Conservation (phyloP, 192 early-diverging fungal genomes). For the Coemansia sp. region DNA sequence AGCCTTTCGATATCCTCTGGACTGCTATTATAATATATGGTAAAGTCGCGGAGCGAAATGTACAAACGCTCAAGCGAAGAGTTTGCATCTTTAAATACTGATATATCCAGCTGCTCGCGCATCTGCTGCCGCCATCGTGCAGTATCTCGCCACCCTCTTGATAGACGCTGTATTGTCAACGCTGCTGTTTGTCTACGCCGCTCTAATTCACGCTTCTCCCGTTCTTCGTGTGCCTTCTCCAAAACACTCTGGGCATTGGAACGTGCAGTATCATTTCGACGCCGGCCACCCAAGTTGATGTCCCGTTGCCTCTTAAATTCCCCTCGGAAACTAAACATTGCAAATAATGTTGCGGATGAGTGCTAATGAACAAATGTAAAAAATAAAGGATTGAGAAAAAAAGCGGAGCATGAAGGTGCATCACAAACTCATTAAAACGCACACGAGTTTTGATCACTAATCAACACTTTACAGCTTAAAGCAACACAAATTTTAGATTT, state of each 20-base stretch:
- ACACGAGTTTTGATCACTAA: neutral
- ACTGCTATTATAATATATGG: slow-evolving; percentile 30
- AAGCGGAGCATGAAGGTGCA: neutral
- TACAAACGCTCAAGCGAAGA: neutral
- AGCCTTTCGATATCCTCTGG: slow-evolving; percentile 13
- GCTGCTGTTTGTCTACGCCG: slow-evolving; percentile 60
- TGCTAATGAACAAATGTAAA: neutral
- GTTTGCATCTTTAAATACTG: neutral
- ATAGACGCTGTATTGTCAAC: slow-evolving; percentile 62
- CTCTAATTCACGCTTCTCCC: slow-evolving; percentile 70
- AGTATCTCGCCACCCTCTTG: slow-evolving; percentile 19
- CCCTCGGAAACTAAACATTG: slow-evolving; percentile 75
- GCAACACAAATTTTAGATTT: neutral
- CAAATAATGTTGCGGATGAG: neutral
- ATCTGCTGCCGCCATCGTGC: slow-evolving; percentile 21
- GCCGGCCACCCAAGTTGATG: slow-evolving; percentile 84
- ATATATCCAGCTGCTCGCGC: slow-evolving; percentile 25
- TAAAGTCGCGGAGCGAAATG: slow-evolving; percentile 16
- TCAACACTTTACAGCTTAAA: neutral
- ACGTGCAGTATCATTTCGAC: slow-evolving; percentile 61
- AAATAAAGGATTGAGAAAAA: neutral
- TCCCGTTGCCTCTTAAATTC: slow-evolving; percentile 69
- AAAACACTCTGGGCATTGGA: slow-evolving; percentile 58
- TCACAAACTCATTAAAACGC: neutral
- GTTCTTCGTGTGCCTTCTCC: slow-evolving; percentile 67